phyloP scores from a whole-genome alignment of 139 green algal genomes.

The Chlorella sorokiniana region DNA sequence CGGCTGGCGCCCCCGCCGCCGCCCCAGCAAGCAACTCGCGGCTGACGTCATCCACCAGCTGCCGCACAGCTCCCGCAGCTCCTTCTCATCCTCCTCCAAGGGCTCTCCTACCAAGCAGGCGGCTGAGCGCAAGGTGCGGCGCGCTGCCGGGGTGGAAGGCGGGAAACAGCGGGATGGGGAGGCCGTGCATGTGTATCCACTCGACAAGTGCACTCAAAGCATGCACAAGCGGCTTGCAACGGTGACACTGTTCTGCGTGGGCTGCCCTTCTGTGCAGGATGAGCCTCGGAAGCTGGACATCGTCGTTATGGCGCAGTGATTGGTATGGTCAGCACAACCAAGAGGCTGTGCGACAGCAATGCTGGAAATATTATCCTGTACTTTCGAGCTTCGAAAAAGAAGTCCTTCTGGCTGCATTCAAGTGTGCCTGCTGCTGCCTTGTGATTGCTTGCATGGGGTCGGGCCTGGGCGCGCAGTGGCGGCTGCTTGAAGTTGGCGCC shows the following conservation, averaged over 20 bases:
- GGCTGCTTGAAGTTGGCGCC: no score
- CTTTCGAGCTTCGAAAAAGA: no score
- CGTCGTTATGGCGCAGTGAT: not conserved
- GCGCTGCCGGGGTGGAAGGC: no score
- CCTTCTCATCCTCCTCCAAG: not conserved
- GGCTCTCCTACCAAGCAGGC: not conserved
- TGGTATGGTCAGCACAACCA: no score
- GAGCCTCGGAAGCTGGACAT: not conserved
- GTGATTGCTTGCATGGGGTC: no score
- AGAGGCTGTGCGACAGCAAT: no score
- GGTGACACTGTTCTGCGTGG: no score
- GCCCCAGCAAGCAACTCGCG: not conserved
- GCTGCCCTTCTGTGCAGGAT: not conserved
- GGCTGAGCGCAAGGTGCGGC: not conserved
- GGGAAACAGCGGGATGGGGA: no score
- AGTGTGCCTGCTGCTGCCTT: no score
- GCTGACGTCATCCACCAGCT: not conserved
- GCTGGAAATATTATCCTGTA: no score
- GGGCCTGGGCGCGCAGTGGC: no score
- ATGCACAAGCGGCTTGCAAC: not conserved
- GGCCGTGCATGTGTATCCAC: not conserved
- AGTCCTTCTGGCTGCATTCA: no score
- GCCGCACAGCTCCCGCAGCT: not conserved
- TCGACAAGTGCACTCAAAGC: not conserved
- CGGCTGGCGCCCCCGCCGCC: not conserved